phyloP scores from a whole-genome alignment of 2,329 filamentous ascomycete species.

The Colletotrichum paranaense region DNA sequence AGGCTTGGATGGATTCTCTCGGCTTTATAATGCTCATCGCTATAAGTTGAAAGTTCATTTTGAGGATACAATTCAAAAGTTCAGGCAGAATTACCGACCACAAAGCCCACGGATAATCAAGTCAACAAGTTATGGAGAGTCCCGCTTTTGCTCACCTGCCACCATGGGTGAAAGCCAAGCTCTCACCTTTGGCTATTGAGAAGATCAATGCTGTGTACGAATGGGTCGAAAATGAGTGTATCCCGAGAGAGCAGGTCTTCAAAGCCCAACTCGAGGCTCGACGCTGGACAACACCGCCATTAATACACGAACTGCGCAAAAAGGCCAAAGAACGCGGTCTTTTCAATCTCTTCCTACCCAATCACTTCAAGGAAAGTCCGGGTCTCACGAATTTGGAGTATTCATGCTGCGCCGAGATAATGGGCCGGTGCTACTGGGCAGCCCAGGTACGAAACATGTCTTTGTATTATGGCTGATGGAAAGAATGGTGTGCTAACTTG shows the following conservation, averaged over 20 bases:
- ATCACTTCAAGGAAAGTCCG: constrained; percentile 93
- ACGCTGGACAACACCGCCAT: constrained; percentile 42
- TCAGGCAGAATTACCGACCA: background rate
- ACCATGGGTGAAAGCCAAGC: constrained; percentile 41
- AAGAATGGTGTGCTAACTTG: background rate
- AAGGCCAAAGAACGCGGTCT: constrained; percentile 85
- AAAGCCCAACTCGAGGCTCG: constrained; percentile 49
- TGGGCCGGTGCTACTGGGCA: constrained; percentile 86
- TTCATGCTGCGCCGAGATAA: constrained; percentile 95
- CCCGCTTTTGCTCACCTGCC: constrained; percentile 44
- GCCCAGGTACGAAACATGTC: constrained; percentile 68
- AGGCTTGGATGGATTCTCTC: no score
- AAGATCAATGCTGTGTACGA: constrained; percentile 54
- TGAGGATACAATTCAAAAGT: background rate
- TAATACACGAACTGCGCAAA: constrained; percentile 51
- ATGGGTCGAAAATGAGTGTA: constrained; percentile 55
- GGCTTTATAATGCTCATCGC: background rate
- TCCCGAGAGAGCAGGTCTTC: constrained; percentile 54
- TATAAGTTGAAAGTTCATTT: background rate
- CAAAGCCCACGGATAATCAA: background rate
- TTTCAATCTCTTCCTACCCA: constrained; percentile 98
- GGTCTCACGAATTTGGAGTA: constrained; percentile 97
- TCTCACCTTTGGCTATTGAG: constrained; percentile 49
- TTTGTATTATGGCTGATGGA: background rate
- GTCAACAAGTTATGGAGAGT: constrained; percentile 35